A percentile compares a stretch with the other conserved stretches of the same genome.
Conservation (phyloP, 768 basidiomycete genomes). For the Multifurca ochricompacta region DNA sequence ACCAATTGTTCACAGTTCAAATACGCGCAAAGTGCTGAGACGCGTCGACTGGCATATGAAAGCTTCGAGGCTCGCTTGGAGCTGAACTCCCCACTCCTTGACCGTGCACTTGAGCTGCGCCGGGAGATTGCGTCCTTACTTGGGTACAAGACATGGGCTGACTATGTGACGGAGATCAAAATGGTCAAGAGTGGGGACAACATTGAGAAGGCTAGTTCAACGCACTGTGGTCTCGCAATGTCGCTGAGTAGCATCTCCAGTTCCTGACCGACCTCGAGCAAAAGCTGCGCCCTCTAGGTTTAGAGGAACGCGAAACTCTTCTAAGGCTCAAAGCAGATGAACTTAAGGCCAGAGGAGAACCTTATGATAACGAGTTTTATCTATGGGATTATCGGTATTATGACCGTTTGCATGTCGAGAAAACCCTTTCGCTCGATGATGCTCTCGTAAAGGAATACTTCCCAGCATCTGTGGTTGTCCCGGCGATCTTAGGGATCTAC, state of each 20-base stretch:
- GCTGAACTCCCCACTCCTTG: slow-evolving; percentile 63
- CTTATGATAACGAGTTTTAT: slow-evolving; percentile 65
- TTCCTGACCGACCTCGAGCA: slow-evolving; percentile 71
- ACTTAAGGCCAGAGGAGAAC: slow-evolving; percentile 47
- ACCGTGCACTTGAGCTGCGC: slow-evolving; percentile 61
- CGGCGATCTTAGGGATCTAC: slow-evolving; percentile 76
- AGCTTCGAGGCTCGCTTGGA: slow-evolving; percentile 61
- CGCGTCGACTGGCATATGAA: slow-evolving; percentile 57
- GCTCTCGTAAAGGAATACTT: slow-evolving; percentile 82
- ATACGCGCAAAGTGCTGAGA: slow-evolving; percentile 63
- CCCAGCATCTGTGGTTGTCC: slow-evolving; percentile 77
- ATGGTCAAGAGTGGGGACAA: slow-evolving; percentile 71
- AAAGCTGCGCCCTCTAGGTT: slow-evolving; percentile 66
- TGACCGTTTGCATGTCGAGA: slow-evolving; percentile 57
- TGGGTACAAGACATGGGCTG: slow-evolving; percentile 74
- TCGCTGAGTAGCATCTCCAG: slow-evolving; percentile 28
- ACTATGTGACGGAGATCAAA: slow-evolving; percentile 76
- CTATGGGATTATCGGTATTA: no score
- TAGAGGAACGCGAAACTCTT: slow-evolving; percentile 57
- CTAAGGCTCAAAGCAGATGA: slow-evolving; percentile 72
- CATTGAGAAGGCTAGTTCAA: slow-evolving; percentile 44
- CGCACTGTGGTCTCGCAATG: not conserved
- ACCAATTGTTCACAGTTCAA: slow-evolving; percentile 49
- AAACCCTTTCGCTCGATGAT: slow-evolving; percentile 62
- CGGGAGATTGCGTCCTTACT: slow-evolving; percentile 60